Evolutionary conservation across 2,329 filamentous ascomycete genomes (phyloP), one percentile per base, ranked within the genome.

Genomic region (Trichoderma brevicompactum): DNA sequence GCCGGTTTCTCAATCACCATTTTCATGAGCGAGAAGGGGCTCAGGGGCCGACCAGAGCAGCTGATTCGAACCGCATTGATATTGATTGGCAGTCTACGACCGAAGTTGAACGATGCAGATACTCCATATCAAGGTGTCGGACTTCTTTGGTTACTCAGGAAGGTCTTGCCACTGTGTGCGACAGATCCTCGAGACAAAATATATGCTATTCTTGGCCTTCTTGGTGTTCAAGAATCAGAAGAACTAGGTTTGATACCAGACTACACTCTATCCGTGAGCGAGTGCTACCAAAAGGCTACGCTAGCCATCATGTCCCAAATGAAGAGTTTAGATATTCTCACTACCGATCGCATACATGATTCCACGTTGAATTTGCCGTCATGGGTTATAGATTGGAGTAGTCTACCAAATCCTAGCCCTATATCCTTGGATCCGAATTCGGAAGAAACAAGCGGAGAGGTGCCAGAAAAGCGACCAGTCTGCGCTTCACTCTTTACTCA

Each of bases 101-200:
- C 44, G 7, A 50, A 23, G 15, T 3, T 49, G 2, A 49, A 61
- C n/a, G 38, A 46, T 49, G 15, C 19, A 13, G 12, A 19, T 17
- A 38, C 40, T 10, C 23, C 36, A 7, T 36, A 32, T n/a, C 10
- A 53, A 32, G 36, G 28, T 7, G 48, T 49, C 19, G 58, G 54
- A 41, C 41, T 66, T 12, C 50, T 62, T 28, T 63, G 58, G 64
- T 32, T 65, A 3, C 55, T 65, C n/a, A 54, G 64, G 32, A 19
- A 43, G 10, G 55, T 54, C 5, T 46, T 19, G 28, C 10, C 53
- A 15, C 12, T 65, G 10, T 41, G 52, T 38, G 64, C 46, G 13
- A 63, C 49, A n/a, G 50, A 63, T 19, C 28, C 64, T 2, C 41
- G 49, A 7, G 64, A 66, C 43, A 66, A 63, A 19, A 34, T 66